Base-by-base conservation (phyloP, 2,329 filamentous ascomycete species). In the Pezicula rhizophila region DNA sequence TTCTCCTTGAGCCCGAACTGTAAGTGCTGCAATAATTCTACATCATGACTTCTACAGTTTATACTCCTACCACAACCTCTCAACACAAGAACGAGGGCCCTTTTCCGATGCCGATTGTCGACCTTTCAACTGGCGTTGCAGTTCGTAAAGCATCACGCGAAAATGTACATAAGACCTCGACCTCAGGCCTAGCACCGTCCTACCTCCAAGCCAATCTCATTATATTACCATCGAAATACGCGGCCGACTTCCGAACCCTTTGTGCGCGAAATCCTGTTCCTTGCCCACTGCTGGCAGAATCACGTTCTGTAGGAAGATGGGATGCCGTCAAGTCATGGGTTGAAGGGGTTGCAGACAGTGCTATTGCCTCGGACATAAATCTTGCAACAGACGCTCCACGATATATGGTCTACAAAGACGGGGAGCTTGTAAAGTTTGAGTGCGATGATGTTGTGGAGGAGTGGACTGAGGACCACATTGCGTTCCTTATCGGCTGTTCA, bases 181-280 rank as follows among this genome's bases (percentile, higher is more conserved):
- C 79, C 1, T 71, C 78, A 1, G 78, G 79, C 11, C 65, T 80
- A 2, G 76, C 79, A 2, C 75, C 76, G 0, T 70, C 69, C 11
- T 72, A 76, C 56, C 65, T 84, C 12, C 80, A 84, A 68, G 79
- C 80, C 35, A 85, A 85, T 56, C 68, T 85, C 34, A 71, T 85
- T 35, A 69, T 84, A 10, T 68, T 85, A 1, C 80, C 79, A 0
- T 74, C 72, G 1, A 63, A 66, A 28, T 78, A 82, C 60, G 79
- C 80, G 11, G 45, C 66, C 15, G 77, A 83, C 60, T 85, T 84
- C 61, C 71, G 75, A 11, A 61, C 72, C 15, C 74, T 84, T 20
- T 84, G 80, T 61, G 68, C 70, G 1, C 72, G 79, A 43, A 85
- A 85, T 54, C 78, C 80, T 2, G 80, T 84, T 0, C 74, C 80